Conservation (phyloP, 2,329 filamentous ascomycete genomes). For the Sporothrix dimorphospora region DNA sequence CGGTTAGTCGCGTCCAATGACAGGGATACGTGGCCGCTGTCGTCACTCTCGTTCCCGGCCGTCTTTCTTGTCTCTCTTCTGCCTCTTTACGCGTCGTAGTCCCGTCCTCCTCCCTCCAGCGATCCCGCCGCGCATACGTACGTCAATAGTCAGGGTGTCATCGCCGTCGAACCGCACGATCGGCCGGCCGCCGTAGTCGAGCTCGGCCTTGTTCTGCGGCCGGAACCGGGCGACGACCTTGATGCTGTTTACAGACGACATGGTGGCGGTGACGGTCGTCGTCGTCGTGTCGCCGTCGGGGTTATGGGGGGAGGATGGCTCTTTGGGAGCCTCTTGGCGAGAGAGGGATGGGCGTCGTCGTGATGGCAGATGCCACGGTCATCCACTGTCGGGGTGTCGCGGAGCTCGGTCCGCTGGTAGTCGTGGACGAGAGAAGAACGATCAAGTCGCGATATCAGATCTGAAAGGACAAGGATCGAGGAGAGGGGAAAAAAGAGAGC, state of each 20-base stretch:
- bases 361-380: slow-evolving; percentile 22
- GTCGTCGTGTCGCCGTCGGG: slow-evolving; percentile 7
- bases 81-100: not conserved
- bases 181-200: slow-evolving; percentile 85
- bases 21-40: not conserved
- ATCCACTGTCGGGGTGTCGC: slow-evolving; percentile 21
- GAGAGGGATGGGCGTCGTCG: slow-evolving; percentile 11
- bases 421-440: not conserved
- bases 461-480: not conserved
- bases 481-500: not conserved
- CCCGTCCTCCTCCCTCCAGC: not conserved
- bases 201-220: slow-evolving; percentile 93
- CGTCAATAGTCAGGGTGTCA: slow-evolving; percentile 84
- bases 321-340: too few relatives aligned
- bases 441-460: not conserved
- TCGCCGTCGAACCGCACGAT: slow-evolving; percentile 88
- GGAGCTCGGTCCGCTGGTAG: slow-evolving; percentile 7
- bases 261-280: slow-evolving; percentile 44
- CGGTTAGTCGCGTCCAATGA: slow-evolving; percentile 37
- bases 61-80: too few relatives aligned
- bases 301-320: not conserved
- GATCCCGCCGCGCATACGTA: slow-evolving; percentile 51
- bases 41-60: too few relatives aligned
- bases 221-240: slow-evolving; percentile 97
- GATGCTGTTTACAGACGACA: slow-evolving; percentile 66